These are phyloP conservation scores for Mortierella sp. DNA, from an alignment of 371 early-diverging fungal genomes.

Conservation along the genomic window DNA sequence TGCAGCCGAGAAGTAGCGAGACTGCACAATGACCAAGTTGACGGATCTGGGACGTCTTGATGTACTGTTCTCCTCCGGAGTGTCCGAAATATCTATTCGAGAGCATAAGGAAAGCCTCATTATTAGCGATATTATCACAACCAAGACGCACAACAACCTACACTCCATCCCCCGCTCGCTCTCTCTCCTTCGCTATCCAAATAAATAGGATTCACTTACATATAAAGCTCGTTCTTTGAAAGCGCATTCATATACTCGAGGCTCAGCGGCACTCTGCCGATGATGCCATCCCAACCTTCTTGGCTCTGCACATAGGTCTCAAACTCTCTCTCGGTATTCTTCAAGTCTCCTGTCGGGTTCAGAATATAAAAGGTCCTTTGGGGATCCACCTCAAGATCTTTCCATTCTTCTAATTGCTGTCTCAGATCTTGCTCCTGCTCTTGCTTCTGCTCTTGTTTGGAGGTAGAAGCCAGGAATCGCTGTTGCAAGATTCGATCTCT, in stretches of 20 bases:
- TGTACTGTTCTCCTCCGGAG: constrained; percentile 93
- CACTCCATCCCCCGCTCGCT: too few species aligned
- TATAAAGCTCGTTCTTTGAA: constrained; percentile 70
- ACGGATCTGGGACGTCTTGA: constrained; percentile 75
- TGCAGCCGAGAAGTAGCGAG: constrained; percentile 91
- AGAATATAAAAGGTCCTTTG: constrained; percentile 80
- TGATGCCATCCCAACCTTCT: constrained; percentile 76
- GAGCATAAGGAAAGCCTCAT: too few species aligned
- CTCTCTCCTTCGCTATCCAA: too few species aligned
- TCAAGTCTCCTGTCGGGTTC: constrained; percentile 91
- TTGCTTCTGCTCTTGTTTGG: not conserved
- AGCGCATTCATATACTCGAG: constrained; percentile 71
- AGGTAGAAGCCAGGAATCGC: not conserved
- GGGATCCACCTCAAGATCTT: constrained; percentile 62
- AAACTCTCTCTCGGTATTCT: constrained; percentile 84
- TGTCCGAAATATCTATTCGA: constrained; percentile 95
- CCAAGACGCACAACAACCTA: too few species aligned
- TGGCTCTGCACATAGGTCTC: constrained; percentile 66
- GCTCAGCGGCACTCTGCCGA: constrained; percentile 76
- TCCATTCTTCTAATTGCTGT: constrained; percentile 25
- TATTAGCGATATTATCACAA: too few species aligned
- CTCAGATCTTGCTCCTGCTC: not conserved
- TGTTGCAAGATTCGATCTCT: constrained; percentile 69
- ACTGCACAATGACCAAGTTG: constrained; percentile 76
- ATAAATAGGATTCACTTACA: constrained; percentile 63